Percentiles rank a stretch among this genome's conserved stretches.
Conservation (phyloP, 2,329 filamentous ascomycete species). For the Aureobasidium sp. region DNA sequence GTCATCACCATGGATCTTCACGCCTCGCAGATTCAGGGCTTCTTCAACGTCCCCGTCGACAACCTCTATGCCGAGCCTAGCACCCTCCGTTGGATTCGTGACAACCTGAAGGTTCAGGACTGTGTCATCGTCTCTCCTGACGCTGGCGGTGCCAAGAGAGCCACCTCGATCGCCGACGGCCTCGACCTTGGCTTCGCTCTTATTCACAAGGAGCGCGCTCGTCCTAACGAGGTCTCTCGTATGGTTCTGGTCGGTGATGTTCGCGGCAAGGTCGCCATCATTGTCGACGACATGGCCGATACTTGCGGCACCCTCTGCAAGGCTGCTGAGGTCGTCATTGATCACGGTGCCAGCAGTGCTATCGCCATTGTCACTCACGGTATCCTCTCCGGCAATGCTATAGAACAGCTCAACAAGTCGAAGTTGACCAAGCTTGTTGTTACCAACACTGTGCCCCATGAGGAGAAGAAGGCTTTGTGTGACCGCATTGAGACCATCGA, state of each 20-base stretch:
- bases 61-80: constrained; percentile 92
- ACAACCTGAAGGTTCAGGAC: constrained; percentile 73
- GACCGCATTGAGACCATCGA: constrained; percentile 83
- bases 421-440: constrained; percentile 73
- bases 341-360: constrained; percentile 78
- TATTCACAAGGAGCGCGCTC: constrained; percentile 92
- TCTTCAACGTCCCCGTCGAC: constrained; percentile 78
- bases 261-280: constrained; percentile 81
- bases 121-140: constrained; percentile 94
- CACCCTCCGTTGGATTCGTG: constrained; percentile 82
- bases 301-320: constrained; percentile 86
- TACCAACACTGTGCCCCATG: constrained; percentile 79
- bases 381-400: constrained; percentile 80
- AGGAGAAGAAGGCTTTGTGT: constrained; percentile 72
- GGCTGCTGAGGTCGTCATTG: constrained; percentile 80
- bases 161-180: constrained; percentile 86
- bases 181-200: constrained; percentile 86
- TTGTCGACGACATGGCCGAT: constrained; percentile 97
- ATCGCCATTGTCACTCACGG: constrained; percentile 95
- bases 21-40: constrained; percentile 88
- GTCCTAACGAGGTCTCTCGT: constrained; percentile 82
- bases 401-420: constrained; percentile 75
- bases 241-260: constrained; percentile 98
- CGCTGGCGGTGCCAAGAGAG: constrained; percentile 87
- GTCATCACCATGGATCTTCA: constrained; percentile 96